These are phyloP conservation scores for Russula virescens DNA, from an alignment of 768 basidiomycete species.

Conservation along the genomic window DNA sequence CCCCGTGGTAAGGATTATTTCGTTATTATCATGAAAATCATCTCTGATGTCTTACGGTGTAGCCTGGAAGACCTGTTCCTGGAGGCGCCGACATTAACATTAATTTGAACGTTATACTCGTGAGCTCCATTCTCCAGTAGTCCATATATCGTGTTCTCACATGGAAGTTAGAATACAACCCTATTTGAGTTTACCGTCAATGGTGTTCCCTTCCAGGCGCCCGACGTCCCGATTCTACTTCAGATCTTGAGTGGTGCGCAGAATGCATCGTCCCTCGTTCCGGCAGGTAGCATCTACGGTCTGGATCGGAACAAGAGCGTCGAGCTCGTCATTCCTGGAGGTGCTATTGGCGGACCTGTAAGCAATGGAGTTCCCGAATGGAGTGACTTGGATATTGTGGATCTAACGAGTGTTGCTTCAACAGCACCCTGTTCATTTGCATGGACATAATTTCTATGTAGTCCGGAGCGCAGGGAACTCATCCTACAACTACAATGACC, in stretches of 20 bases:
- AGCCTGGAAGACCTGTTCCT: constrained; percentile 13
- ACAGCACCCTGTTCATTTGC: constrained; percentile 19
- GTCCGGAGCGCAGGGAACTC: constrained; percentile 23
- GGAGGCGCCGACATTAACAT: constrained; percentile 22
- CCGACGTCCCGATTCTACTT: constrained; percentile 12
- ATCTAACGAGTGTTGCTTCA: not conserved
- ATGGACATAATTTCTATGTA: constrained; percentile 24
- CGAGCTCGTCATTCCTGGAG: constrained; percentile 14
- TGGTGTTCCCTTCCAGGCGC: not conserved
- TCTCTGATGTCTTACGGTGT: not conserved
- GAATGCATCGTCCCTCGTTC: constrained; percentile 6
- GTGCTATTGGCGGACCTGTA: not conserved
- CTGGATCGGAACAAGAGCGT: constrained; percentile 13
- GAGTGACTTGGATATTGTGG: no score
- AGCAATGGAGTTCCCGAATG: not conserved
- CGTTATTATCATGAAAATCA: not conserved
- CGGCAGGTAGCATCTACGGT: constrained; percentile 8
- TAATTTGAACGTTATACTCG: not conserved
- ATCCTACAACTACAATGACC: constrained; percentile 23
- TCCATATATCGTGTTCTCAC: not conserved
- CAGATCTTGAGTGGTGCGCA: constrained; percentile 15
- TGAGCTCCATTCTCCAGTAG: constrained; percentile 24
- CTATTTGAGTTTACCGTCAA: not conserved
- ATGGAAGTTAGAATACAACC: not conserved
- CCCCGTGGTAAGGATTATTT: not conserved